These are phyloP conservation scores for Mycena latifolia DNA, from an alignment of 768 basidiomycete genomes.

Conservation along the genomic window DNA sequence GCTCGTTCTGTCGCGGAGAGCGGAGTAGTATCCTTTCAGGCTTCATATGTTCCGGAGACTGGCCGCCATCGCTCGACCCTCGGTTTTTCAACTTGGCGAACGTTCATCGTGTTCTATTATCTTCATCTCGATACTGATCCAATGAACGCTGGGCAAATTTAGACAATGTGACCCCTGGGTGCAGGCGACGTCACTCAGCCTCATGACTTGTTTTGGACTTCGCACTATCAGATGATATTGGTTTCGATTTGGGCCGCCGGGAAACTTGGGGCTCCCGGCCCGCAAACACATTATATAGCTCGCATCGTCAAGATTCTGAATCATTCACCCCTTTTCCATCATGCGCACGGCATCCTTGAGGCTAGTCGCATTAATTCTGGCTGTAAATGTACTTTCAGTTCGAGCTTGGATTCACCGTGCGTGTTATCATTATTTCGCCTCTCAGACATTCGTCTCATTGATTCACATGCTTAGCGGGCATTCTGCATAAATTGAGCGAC, in stretches of 20 bases:
- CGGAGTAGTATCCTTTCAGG: not conserved
- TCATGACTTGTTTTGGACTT: slow-evolving; percentile 16
- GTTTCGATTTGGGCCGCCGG: slow-evolving; percentile 1
- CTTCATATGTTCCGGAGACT: slow-evolving; percentile 1
- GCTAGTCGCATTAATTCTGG: slow-evolving; percentile 15
- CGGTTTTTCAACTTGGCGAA: slow-evolving; percentile 17
- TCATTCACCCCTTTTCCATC: slow-evolving; percentile 14
- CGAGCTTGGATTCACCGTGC: slow-evolving; percentile 20
- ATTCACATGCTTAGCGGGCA: slow-evolving; percentile 11
- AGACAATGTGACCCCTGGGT: slow-evolving; percentile 14
- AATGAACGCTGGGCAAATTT: slow-evolving; percentile 3
- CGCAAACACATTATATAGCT: slow-evolving; percentile 23
- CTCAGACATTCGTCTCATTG: slow-evolving; percentile 6
- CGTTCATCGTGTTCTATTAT: slow-evolving; percentile 8
- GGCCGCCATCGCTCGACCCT: slow-evolving; percentile 4
- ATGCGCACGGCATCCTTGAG: slow-evolving; percentile 15
- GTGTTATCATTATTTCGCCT: slow-evolving; percentile 9
- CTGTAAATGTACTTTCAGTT: slow-evolving; percentile 18
- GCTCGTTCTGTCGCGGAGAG: not conserved
- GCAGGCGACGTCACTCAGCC: too few species aligned
- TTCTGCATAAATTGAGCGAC: slow-evolving; percentile 22
- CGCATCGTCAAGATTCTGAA: slow-evolving; percentile 1
- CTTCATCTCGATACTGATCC: slow-evolving; percentile 13
- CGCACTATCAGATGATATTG: slow-evolving; percentile 15
- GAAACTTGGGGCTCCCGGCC: slow-evolving; percentile 16